Base-by-base conservation (phyloP, 495 filamentous ascomycete species). In the Aspergillus sclerotiicarbonarius region DNA sequence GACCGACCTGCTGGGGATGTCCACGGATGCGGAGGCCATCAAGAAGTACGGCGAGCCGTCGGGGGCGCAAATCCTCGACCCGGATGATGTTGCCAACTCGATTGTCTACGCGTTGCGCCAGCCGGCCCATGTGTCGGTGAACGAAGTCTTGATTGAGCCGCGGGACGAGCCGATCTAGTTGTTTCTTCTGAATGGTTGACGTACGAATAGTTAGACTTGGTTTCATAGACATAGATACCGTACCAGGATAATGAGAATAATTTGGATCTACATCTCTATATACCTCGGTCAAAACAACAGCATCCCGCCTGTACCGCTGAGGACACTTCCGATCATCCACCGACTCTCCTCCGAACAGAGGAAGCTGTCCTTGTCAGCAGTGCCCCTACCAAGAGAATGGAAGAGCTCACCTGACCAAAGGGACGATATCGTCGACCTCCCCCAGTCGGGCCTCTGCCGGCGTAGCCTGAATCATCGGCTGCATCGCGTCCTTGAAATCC, bases 101-200 rank as follows among this genome's bases (percentile, higher is more conserved):
- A 87, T 89, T 67, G 74, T 88, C 6, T 86, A 84, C 65, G 86
- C 85, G 1, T 63, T 88, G 45, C 72, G 71, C 15, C 85, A 88
- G 69, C 86, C 85, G 6, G 73, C 78, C 44, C 80, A 88, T 71
- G 84, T 89, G 18, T 81, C 85, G 56, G 82, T 89, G 0, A 89
- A 89, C 63, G 86, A 89, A 71, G 78, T 89, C 29, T 61, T 89
- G 72, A 85, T 89, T 67, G 86, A 89, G 73, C 85, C 86, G 1
- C 70, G 86, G 41, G 85, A 88, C 66, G 85, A 89, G 72, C 85
- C 86, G 33, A 87, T 88, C 60, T 89, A 67, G 25, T 25, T 25
- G n/a, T n/a, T n/a, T n/a, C n/a, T 25, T 2, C 25, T 25, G 25
- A 25, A 25, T 25, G 25, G 25, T 25, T 25, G 25, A 25, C 25